These are phyloP conservation scores for Bacidia rubella DNA, from an alignment of 495 filamentous ascomycete genomes.

Conservation along the genomic window DNA sequence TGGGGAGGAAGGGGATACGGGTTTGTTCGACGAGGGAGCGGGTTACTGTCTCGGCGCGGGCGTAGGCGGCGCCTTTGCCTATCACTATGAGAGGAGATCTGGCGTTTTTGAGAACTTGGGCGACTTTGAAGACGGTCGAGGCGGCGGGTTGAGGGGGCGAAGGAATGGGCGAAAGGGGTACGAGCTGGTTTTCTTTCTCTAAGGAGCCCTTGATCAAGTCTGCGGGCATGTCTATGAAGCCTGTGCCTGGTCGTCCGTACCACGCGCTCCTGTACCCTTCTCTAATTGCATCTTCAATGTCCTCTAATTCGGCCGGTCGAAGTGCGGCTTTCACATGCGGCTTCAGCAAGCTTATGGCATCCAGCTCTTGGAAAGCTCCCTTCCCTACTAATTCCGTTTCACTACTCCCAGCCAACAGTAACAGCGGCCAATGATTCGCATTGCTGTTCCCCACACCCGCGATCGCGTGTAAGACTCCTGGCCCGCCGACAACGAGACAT, in stretches of 20 bases:
- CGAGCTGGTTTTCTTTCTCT: conserved; percentile 8
- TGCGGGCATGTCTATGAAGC: conserved; percentile 49
- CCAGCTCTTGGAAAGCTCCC: conserved; percentile 50
- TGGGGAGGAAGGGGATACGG: conserved; percentile 46
- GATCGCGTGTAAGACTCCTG: conserved; percentile 49
- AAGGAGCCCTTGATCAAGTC: conserved; percentile 41
- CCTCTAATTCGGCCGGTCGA: conserved; percentile 35
- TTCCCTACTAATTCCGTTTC: conserved; percentile 41
- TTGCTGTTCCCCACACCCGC: conserved; percentile 47
- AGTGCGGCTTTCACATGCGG: conserved; percentile 46
- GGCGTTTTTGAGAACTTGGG: conserved; percentile 34
- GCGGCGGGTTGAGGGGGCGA: conserved; percentile 30
- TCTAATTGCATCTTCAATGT: conserved; percentile 36
- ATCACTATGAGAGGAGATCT: conserved; percentile 43
- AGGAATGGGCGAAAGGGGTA: conserved; percentile 20
- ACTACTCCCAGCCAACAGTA: conserved; percentile 44
- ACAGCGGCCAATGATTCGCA: conserved; percentile 45
- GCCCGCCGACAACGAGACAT: conserved; percentile 52
- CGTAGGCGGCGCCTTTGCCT: conserved; percentile 51
- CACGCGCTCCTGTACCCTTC: conserved; percentile 43
- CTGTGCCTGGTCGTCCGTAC: conserved; percentile 45
- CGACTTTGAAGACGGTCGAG: conserved; percentile 30
- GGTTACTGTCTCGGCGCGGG: conserved; percentile 36
- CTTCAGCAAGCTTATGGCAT: conserved; percentile 42
- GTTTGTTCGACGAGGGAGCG: conserved; percentile 35